These are phyloP conservation scores for Ustilago cynodontis DNA, from an alignment of 1,284 basidiomycete species.

Conservation along the genomic window DNA sequence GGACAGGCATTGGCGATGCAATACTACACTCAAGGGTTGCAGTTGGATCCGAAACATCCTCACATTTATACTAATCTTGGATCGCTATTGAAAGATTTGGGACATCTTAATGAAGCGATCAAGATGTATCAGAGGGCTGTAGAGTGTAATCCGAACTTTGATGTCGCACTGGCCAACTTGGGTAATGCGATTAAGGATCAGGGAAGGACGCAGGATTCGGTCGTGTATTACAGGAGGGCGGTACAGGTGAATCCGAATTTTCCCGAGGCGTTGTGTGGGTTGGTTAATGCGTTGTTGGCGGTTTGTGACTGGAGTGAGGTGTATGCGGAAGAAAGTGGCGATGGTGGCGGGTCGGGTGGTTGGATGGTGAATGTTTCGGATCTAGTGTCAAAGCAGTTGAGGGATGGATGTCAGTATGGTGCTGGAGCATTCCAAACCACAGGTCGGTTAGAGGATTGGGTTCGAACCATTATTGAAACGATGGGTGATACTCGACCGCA, in stretches of 20 bases:
- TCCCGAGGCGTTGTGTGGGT: constrained; percentile 76
- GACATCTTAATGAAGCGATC: constrained; percentile 74
- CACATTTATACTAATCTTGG: constrained; percentile 77
- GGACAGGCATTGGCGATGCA: constrained; percentile 73
- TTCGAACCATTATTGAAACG: constrained; percentile 71
- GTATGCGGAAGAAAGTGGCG: constrained; percentile 25
- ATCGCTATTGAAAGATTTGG: constrained; percentile 76
- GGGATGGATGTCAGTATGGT: constrained; percentile 71
- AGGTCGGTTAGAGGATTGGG: constrained; percentile 73
- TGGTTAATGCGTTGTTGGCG: constrained; percentile 74
- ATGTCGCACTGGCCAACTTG: constrained; percentile 76
- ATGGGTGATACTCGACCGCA: constrained; percentile 45
- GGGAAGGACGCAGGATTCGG: constrained; percentile 74
- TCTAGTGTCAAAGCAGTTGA: constrained; percentile 74
- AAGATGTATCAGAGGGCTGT: constrained; percentile 74
- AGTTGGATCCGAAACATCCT: constrained; percentile 75
- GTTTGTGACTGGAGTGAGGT: constrained; percentile 76
- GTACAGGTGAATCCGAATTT: constrained; percentile 74
- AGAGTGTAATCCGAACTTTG: constrained; percentile 74
- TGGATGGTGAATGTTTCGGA: constrained; percentile 74
- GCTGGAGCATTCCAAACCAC: constrained; percentile 71
- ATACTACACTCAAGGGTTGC: constrained; percentile 75
- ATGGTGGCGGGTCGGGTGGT: constrained; percentile 37
- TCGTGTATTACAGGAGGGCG: constrained; percentile 75
- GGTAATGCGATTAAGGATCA: constrained; percentile 74